Percentiles rank a stretch among this genome's conserved stretches.
Conservation (phyloP, 768 basidiomycete genomes). For the Lentinula detonsa region DNA sequence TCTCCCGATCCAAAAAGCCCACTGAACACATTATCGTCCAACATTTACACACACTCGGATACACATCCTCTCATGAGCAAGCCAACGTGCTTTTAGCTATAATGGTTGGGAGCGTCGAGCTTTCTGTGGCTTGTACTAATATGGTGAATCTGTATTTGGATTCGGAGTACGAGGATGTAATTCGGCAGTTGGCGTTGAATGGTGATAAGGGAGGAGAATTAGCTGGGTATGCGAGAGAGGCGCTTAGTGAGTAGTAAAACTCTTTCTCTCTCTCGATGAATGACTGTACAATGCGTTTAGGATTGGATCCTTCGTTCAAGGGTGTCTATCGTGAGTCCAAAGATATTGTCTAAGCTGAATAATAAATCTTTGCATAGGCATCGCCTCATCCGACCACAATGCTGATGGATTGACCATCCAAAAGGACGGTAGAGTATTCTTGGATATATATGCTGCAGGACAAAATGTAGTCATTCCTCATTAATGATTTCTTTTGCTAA, state of each 20-base stretch:
- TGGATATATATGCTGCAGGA: constrained; percentile 54
- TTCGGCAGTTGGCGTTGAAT: constrained; percentile 28
- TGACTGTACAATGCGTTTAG: constrained; percentile 23
- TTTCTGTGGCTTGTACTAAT: constrained; percentile 66
- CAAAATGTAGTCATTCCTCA: constrained; percentile 35
- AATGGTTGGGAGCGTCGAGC: constrained; percentile 63
- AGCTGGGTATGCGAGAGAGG: constrained; percentile 59
- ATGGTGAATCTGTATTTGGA: constrained; percentile 60
- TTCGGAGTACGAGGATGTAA: constrained; percentile 30
- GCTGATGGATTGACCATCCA: constrained; percentile 36
- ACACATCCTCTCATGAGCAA: constrained; percentile 52
- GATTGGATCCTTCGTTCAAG: constrained; percentile 67
- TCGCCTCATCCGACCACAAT: constrained; percentile 38
- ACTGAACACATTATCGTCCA: constrained; percentile 50
- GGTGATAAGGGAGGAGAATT: constrained; percentile 32
- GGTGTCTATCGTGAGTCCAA: constrained; percentile 54
- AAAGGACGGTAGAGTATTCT: constrained; percentile 51
- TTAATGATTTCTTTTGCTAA: not conserved
- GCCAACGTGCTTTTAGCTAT: constrained; percentile 69
- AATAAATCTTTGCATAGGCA: constrained; percentile 24
- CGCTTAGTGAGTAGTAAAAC: constrained; percentile 49
- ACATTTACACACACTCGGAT: constrained; percentile 46
- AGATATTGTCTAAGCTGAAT: not conserved
- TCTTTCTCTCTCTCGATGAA: constrained; percentile 2
- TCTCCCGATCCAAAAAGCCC: constrained; percentile 37